Evolutionary conservation across 2,329 filamentous ascomycete species (phyloP), one percentile per base, ranked within the genome.

Genomic region (Ophiostoma perfectum): DNA sequence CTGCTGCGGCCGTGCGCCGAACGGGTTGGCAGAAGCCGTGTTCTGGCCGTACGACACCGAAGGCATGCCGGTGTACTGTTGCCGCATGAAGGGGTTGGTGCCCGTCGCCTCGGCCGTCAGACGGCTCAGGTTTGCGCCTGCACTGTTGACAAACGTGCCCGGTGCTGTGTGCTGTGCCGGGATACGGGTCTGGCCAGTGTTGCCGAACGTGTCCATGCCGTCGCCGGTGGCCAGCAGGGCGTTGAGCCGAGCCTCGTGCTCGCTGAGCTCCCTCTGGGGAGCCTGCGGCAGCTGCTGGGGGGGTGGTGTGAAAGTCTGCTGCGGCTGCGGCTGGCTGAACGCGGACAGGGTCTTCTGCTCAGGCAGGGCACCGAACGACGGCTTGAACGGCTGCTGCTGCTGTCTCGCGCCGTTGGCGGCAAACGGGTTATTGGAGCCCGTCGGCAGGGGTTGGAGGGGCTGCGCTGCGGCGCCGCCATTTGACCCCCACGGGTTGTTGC

Each of bases 351-450:
- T 90, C 81, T 93, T 91, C 76, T 97, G 92, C 78, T 97, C 93
- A 41, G 89, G 89, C 16, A 97, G 82, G 2, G 89, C 88, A 12
- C 92, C 88, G 70, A 90, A 86, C 7, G 86, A 82, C 41, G 84
- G 82, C 62, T 84, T 84, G 70, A 81, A 86, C 8, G 44, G 60
- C 3, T 63, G 45, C 62, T 66, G 70, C 49, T 67, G 68, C 14
- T 67, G 55, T 11, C 49, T 44, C 47, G 58, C 52, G 47, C 64
- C 49, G 65, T 68, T 67, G 42, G 47, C 38, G 2, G 95, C 94
- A 76, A 99, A 99, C 2, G 95, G 95, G 77, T 99, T 99, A 82
- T 99, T 99, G 16, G 95, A 98, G 64, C 95, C 95, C 2, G 95
- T 99, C 3, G 91, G 90, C 76, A 92, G 90, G 4, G 93, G 90